phyloP scores from a whole-genome alignment of 176 grass and related monocot species.

The Sorghum bicolor region DNA sequence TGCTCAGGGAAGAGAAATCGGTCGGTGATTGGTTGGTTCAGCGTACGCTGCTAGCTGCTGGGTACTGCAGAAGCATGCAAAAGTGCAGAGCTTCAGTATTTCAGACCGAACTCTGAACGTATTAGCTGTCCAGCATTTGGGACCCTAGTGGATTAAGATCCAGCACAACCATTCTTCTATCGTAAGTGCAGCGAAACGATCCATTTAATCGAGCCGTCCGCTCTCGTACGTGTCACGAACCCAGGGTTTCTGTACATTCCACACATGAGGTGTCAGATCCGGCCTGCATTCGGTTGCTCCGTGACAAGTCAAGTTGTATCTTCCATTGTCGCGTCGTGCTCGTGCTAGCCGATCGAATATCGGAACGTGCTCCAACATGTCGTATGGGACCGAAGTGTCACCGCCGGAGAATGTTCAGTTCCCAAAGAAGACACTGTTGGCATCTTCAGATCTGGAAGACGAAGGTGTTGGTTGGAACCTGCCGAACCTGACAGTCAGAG shows the following conservation, averaged over 20 bases:
- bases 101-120: background rate
- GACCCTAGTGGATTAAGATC: background rate
- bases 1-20: background rate
- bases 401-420: constrained; percentile 13
- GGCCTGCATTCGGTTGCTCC: background rate
- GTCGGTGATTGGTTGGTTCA: background rate
- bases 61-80: background rate
- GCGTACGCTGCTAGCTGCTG: background rate
- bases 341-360: background rate
- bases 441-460: background rate
- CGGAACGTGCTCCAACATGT: background rate
- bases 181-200: background rate
- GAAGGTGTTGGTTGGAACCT: background rate
- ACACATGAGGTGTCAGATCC: background rate
- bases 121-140: background rate
- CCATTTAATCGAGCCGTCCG: background rate
- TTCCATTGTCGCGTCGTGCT: background rate
- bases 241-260: background rate
- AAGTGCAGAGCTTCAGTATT: background rate
- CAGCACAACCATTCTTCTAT: background rate
- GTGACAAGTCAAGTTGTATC: background rate
- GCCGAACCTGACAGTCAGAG: too few relatives aligned
- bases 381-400: background rate
- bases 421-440: background rate
- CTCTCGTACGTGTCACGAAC: background rate